Conservation (phyloP, 176 grass and related monocot species). For the Carex cristatella region DNA sequence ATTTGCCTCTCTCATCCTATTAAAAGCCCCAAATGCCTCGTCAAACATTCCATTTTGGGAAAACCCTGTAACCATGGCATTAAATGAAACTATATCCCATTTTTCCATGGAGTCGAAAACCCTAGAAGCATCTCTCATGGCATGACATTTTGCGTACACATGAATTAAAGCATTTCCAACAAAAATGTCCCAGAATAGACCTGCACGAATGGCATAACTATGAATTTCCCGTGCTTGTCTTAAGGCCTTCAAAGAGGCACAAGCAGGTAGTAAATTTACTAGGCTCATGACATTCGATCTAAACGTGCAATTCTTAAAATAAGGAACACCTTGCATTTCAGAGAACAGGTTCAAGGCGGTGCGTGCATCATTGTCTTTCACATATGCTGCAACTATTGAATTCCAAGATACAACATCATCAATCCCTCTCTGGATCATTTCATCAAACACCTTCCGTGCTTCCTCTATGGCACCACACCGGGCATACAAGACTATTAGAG, state of each 20-base stretch:
- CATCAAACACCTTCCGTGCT: constrained; percentile 53
- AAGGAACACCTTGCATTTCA: constrained; percentile 42
- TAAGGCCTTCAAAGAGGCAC: constrained; percentile 62
- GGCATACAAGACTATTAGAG: constrained; percentile 63
- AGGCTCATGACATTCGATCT: constrained; percentile 80
- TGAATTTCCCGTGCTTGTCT: constrained; percentile 73
- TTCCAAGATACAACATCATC: constrained; percentile 96
- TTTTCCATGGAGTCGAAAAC: constrained; percentile 64
- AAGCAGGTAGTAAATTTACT: constrained; percentile 83
- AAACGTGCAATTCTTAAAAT: constrained; percentile 36
- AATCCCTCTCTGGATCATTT: constrained; percentile 51
- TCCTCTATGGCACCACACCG: constrained; percentile 57
- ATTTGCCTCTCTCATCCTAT: constrained; percentile 55
- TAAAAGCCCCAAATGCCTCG: constrained; percentile 53
- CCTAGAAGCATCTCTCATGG: constrained; percentile 49
- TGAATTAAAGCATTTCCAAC: constrained; percentile 64
- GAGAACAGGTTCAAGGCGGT: constrained; percentile 56
- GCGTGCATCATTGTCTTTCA: constrained; percentile 36
- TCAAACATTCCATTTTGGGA: constrained; percentile 74
- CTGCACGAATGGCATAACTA: constrained; percentile 55
- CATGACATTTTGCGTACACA: constrained; percentile 72
- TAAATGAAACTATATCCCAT: constrained; percentile 71
- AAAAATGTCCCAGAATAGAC: constrained; percentile 65
- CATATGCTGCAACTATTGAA: constrained; percentile 63
- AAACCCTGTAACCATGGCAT: constrained; percentile 65